A percentile compares a stretch with the other conserved stretches of the same genome.
Conservation (phyloP, 2,329 filamentous ascomycete species). For the Beauveria caledonica region DNA sequence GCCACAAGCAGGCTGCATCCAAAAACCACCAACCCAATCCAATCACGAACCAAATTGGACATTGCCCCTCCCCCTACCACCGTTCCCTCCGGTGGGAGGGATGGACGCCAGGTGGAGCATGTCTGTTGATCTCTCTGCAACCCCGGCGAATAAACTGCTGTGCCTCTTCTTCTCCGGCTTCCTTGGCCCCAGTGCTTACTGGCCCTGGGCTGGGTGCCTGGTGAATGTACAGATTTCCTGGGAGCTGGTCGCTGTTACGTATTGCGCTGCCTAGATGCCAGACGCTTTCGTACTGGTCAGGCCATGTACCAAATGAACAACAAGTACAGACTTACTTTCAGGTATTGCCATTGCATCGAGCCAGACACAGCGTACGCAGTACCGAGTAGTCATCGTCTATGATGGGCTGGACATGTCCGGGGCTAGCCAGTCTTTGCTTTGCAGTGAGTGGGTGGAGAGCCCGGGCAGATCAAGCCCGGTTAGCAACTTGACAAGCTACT, state of each 20-base stretch:
- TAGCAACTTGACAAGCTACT: neutral
- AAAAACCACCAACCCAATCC: neutral
- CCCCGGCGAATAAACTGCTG: neutral
- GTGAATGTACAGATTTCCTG: too few species aligned
- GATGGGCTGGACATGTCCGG: neutral
- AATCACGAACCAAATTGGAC: neutral
- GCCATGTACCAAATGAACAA: too few species aligned
- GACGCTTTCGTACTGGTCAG: neutral
- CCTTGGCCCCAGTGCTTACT: neutral
- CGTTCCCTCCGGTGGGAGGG: slow-evolving; percentile 4
- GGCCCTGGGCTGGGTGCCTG: neutral
- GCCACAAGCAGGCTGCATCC: slow-evolving; percentile 5
- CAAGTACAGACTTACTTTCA: neutral
- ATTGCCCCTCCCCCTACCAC: neutral
- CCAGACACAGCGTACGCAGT: neutral
- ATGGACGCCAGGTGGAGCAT: slow-evolving; percentile 1
- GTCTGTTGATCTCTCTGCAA: slow-evolving; percentile 5
- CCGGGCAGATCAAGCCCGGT: neutral
- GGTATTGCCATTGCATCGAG: neutral
- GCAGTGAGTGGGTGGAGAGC: neutral
- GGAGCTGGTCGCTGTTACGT: neutral
- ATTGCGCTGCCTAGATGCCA: too few species aligned
- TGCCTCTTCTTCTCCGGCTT: neutral
- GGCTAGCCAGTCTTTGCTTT: neutral
- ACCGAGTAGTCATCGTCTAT: neutral